phyloP scores from a whole-genome alignment of 2,329 filamentous ascomycete species.

The Stagonosporopsis rhizophila region DNA sequence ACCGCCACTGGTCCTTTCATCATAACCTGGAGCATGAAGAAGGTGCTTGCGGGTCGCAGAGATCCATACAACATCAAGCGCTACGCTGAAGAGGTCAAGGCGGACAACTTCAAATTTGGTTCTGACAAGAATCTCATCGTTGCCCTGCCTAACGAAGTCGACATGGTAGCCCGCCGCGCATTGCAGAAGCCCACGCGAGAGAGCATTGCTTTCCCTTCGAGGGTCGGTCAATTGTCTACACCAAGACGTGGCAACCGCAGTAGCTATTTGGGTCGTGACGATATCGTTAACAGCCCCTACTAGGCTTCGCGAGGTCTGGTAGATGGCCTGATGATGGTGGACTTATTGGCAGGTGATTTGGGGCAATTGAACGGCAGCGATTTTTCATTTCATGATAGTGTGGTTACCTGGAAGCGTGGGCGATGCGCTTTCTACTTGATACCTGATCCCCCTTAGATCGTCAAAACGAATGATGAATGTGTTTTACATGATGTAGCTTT shows the following conservation, averaged over 20 bases:
- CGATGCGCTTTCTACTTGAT: slow-evolving; percentile 9
- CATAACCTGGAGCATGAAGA: slow-evolving; percentile 94
- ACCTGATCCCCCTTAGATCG: slow-evolving; percentile 19
- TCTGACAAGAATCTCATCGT: slow-evolving; percentile 98
- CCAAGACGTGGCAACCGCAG: slow-evolving; percentile 55
- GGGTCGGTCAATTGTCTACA: slow-evolving; percentile 49
- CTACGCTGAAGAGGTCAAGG: slow-evolving; percentile 93
- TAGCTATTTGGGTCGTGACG: slow-evolving; percentile 78
- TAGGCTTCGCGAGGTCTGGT: slow-evolving; percentile 34
- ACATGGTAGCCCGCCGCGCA: slow-evolving; percentile 89
- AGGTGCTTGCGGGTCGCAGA: slow-evolving; percentile 79
- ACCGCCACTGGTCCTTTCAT: slow-evolving; percentile 97
- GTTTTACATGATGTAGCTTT: no score
- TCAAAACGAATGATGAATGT: slow-evolving; percentile 8
- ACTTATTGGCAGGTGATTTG: neutral
- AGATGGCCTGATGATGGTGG: neutral
- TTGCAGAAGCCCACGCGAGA: slow-evolving; percentile 89
- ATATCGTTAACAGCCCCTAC: slow-evolving; percentile 80
- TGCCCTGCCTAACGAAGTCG: slow-evolving; percentile 93
- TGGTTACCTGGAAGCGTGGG: slow-evolving; percentile 5
- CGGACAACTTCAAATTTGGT: slow-evolving; percentile 97
- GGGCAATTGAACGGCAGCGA: neutral
- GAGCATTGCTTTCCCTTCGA: slow-evolving; percentile 75
- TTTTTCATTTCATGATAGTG: neutral
- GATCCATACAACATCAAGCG: slow-evolving; percentile 96